Evolutionary conservation across 148 eudicot genomes (phyloP).

Genomic region (Amaranthus palmeri): DNA sequence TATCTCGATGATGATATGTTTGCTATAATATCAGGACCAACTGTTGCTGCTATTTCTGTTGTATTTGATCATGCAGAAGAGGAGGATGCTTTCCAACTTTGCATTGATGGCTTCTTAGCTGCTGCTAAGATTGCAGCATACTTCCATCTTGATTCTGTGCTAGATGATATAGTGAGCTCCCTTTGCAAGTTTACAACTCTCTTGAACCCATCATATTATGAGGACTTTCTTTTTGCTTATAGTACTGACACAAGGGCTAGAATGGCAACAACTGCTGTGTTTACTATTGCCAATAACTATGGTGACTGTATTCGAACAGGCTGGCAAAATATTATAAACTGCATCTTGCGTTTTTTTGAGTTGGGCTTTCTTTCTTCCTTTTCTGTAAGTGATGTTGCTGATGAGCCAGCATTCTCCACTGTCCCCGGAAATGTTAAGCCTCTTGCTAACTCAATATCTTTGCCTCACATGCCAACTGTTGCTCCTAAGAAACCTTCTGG

Average conservation of each 20-base stretch:
- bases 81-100: slow-evolving; percentile 71
- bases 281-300: slow-evolving; percentile 72
- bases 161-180: slow-evolving; percentile 82
- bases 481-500: slow-evolving; percentile 76
- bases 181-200: slow-evolving; percentile 86
- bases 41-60: slow-evolving; percentile 91
- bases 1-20: slow-evolving; percentile 81
- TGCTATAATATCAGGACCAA: slow-evolving; percentile 75
- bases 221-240: slow-evolving; percentile 71
- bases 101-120: slow-evolving; percentile 82
- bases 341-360: slow-evolving; percentile 74
- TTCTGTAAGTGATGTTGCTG: slow-evolving; percentile 69
- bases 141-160: slow-evolving; percentile 58
- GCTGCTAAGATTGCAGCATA: slow-evolving; percentile 72
- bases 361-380: slow-evolving; percentile 77
- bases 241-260: slow-evolving; percentile 77
- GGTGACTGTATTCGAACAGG: slow-evolving; percentile 77
- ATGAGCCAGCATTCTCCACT: slow-evolving; percentile 48
- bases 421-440: slow-evolving; percentile 41
- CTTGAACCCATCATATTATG: slow-evolving; percentile 54
- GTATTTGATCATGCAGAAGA: slow-evolving; percentile 86
- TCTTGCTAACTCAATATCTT: slow-evolving; percentile 36
- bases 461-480: slow-evolving; percentile 43
- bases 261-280: slow-evolving; percentile 77
- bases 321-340: slow-evolving; percentile 76